A percentile compares a stretch with the other conserved stretches of the same genome.
These are phyloP conservation scores for Arachnopeziza araneosa DNA, from an alignment of 2,329 filamentous ascomycete genomes.

Conservation along the genomic window DNA sequence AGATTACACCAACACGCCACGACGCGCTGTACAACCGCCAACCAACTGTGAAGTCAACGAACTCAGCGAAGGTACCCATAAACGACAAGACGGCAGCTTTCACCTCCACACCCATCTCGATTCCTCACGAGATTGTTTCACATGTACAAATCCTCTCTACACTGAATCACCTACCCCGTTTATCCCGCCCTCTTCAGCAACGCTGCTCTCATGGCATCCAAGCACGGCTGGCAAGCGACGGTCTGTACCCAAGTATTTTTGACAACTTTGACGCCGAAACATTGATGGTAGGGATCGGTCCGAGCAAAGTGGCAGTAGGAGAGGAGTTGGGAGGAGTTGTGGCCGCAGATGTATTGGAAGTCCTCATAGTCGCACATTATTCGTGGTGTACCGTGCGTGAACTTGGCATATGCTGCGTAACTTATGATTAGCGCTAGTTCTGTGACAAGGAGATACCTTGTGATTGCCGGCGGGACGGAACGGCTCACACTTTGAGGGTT, in stretches of 20 bases:
- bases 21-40: too few relatives aligned
- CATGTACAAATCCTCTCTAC: too few relatives aligned
- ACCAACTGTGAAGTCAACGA: too few relatives aligned
- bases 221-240: slow-evolving; percentile 47
- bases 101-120: too few relatives aligned
- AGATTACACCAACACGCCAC: too few relatives aligned
- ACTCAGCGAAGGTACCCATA: too few relatives aligned
- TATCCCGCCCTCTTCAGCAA: not conserved
- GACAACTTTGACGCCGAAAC: slow-evolving; percentile 61
- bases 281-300: slow-evolving; percentile 65
- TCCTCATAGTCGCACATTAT: slow-evolving; percentile 67
- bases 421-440: not conserved
- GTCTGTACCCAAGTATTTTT: slow-evolving; percentile 53
- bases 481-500: not conserved
- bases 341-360: slow-evolving; percentile 60
- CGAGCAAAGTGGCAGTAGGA: slow-evolving; percentile 71
- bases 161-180: not conserved
- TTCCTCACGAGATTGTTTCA: too few relatives aligned
- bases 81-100: too few relatives aligned
- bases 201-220: slow-evolving; percentile 13
- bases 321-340: slow-evolving; percentile 53
- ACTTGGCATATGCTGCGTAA: not conserved
- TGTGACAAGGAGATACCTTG: not conserved
- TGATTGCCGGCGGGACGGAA: not conserved
- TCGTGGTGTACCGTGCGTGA: not conserved